Conservation (phyloP, 805 yeast genomes). For the Saccharomycopsis selenospora region DNA sequence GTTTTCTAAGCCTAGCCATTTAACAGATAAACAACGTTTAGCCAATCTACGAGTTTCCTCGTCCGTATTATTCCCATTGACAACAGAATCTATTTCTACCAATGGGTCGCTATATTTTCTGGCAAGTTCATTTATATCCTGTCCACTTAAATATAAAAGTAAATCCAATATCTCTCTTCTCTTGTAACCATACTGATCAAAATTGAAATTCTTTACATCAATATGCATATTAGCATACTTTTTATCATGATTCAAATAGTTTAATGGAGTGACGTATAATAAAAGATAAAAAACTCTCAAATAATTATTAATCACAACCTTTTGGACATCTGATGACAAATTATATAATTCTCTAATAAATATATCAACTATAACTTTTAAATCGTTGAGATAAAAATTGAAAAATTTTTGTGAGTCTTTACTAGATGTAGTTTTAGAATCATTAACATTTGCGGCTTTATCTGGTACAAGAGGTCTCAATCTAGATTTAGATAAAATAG, state of each 20-base stretch:
- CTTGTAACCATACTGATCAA: slow-evolving; percentile 16
- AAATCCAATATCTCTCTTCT: slow-evolving; percentile 18
- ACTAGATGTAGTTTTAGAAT: background rate
- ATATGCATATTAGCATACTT: background rate
- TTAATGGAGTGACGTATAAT: slow-evolving; percentile 39
- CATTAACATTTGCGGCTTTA: background rate
- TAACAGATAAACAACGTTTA: slow-evolving; percentile 16
- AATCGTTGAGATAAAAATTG: slow-evolving; percentile 43
- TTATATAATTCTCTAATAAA: slow-evolving; percentile 48
- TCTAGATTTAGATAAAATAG: background rate
- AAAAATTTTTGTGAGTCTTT: slow-evolving; percentile 1
- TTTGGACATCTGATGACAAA: slow-evolving; percentile 34
- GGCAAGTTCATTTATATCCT: slow-evolving; percentile 9
- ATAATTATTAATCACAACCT: slow-evolving; percentile 38
- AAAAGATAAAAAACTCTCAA: slow-evolving; percentile 46
- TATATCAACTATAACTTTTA: slow-evolving; percentile 51
- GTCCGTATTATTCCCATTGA: background rate
- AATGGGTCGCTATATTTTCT: slow-evolving; percentile 7
- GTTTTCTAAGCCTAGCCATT: slow-evolving; percentile 16
- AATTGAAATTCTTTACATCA: slow-evolving; percentile 3
- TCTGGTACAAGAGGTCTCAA: no score
- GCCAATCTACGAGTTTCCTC: slow-evolving; percentile 15
- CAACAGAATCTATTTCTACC: background rate
- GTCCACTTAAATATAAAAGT: slow-evolving; percentile 18
- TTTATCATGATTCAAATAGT: slow-evolving; percentile 17